Evolutionary conservation across 2,329 filamentous ascomycete genomes (phyloP).

Genomic region (Trichoderma pleuroti): DNA sequence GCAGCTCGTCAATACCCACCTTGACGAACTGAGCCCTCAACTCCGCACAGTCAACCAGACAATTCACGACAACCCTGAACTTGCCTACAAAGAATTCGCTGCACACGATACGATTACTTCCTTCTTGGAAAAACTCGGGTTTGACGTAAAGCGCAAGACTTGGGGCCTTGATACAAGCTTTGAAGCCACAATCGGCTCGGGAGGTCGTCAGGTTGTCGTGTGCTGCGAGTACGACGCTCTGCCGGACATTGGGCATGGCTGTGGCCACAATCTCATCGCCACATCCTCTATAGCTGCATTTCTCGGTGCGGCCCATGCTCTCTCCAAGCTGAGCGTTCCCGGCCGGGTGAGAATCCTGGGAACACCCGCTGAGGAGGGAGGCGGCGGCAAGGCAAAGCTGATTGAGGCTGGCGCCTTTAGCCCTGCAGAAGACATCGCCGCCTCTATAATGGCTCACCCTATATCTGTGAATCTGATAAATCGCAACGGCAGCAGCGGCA

Average conservation of each 20-base stretch:
- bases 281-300: constrained; percentile 40
- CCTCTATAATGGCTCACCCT: constrained; percentile 32
- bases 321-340: constrained; percentile 29
- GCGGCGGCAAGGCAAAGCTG: constrained; percentile 38
- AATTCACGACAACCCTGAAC: constrained; percentile 46
- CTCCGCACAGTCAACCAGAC: constrained; percentile 23
- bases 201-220: constrained; percentile 40
- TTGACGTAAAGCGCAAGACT: constrained; percentile 45
- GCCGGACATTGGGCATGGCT: constrained; percentile 44
- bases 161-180: constrained; percentile 53
- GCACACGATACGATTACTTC: constrained; percentile 49
- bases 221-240: constrained; percentile 50
- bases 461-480: constrained; percentile 15
- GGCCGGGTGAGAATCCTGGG: constrained; percentile 41
- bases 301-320: constrained; percentile 34
- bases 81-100: constrained; percentile 48
- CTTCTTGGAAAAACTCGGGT: constrained; percentile 43
- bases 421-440: constrained; percentile 25
- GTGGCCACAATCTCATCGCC: constrained; percentile 46
- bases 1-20: constrained; percentile 22
- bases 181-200: constrained; percentile 41
- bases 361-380: constrained; percentile 43
- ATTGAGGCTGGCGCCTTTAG: constrained; percentile 30
- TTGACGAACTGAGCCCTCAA: constrained; percentile 22
- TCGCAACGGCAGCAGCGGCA: neutral